Base-by-base conservation (phyloP, 2,329 filamentous ascomycete genomes). In the Polytolypa hystricis region DNA sequence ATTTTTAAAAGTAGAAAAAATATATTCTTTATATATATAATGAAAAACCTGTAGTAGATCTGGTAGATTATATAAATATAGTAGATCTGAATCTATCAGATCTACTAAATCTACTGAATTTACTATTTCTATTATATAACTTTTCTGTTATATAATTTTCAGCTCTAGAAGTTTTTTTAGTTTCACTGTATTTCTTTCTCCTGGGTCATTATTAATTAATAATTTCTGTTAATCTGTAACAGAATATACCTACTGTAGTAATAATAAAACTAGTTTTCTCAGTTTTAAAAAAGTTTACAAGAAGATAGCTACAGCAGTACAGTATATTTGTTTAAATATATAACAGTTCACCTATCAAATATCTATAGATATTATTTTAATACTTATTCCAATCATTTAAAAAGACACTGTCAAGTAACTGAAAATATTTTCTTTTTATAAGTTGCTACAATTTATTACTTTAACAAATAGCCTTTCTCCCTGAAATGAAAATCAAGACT, bases 311-410 rank as follows among this genome's bases (percentile, higher is more conserved):
- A 3, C 85, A 71, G 10, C 85, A 74, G 54, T 93, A 91, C 0
- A 86, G 85, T 18, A 93, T 89, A 1, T 85, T 85, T 4, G 84
- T 72, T 46, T 84, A 81, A 0, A 79, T 54, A 31, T 94, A 93
- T 84, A 84, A 93, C n/a, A 77, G 45, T 2, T 7, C 7, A n/a
- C n/a, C n/a, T 25, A 7, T 25, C 21, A 25, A 25, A 25, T 7
- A 25, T n/a, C 21, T n/a, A 25, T 25, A 7, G 7, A 25, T 25
- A n/a, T 25, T 25, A 25, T 25, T 25, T 25, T 25, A 7, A 25
- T 7, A 25, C 21, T 25, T n/a, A 7, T 25, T 7, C 7, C 21
- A 7, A 7, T 7, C 7, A 25, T 25, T n/a, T n/a, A 25, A n/a
- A 25, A 25, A 7, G 21, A 25, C n/a, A n/a, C 21, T 25, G 7